phyloP scores from a whole-genome alignment of 371 early-diverging fungal species.

The Lichtheimia corymbifera region DNA sequence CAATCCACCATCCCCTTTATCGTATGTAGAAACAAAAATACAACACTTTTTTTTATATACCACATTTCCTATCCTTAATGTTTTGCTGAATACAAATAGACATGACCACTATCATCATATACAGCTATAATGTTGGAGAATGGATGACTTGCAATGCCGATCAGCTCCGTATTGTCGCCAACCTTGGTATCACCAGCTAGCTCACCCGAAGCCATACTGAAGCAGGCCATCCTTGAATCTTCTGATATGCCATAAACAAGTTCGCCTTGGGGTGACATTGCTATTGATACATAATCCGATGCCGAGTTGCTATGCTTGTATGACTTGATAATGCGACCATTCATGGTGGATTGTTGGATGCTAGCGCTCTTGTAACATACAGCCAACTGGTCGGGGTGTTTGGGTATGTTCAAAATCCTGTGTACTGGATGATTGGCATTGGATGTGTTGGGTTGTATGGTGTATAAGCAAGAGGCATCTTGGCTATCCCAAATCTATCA shows the following conservation, averaged over 20 bases:
- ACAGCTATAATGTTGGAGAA: slow-evolving; percentile 72
- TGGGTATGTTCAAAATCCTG: slow-evolving; percentile 41
- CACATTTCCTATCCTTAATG: neutral
- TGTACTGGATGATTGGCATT: slow-evolving; percentile 23
- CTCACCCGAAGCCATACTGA: slow-evolving; percentile 56
- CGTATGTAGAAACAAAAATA: too few species aligned
- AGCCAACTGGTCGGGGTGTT: slow-evolving; percentile 61
- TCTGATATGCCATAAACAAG: slow-evolving; percentile 74
- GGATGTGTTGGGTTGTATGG: slow-evolving; percentile 18
- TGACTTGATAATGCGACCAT: slow-evolving; percentile 55
- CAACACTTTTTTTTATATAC: too few species aligned
- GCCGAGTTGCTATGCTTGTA: slow-evolving; percentile 37
- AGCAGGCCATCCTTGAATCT: slow-evolving; percentile 58
- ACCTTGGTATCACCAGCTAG: slow-evolving; percentile 30
- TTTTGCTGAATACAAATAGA: slow-evolving; percentile 50
- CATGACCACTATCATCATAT: slow-evolving; percentile 68
- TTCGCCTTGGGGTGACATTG: slow-evolving; percentile 75
- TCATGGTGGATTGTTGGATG: slow-evolving; percentile 59
- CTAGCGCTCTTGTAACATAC: slow-evolving; percentile 71
- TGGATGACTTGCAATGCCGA: slow-evolving; percentile 75
- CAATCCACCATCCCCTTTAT: too few species aligned
- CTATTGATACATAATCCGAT: slow-evolving; percentile 66
- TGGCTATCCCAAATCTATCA: slow-evolving; percentile 20
- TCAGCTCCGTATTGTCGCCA: slow-evolving; percentile 60
- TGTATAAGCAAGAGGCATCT: slow-evolving; percentile 18